Conservation (phyloP, 192 early-diverging fungal genomes). For the Haplosporangium gracile region DNA sequence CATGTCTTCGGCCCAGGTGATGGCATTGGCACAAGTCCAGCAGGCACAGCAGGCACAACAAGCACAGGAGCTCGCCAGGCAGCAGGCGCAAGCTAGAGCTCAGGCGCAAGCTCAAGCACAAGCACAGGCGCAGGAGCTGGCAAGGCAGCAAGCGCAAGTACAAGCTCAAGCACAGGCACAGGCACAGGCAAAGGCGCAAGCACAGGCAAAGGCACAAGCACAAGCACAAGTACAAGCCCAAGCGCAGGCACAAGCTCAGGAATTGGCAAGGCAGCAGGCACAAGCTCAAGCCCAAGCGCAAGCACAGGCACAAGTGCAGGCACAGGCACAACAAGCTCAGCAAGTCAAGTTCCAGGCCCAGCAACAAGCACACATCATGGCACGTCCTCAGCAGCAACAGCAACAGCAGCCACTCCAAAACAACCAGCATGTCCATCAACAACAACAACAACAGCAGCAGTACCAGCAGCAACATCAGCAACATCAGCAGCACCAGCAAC, state of each 20-base stretch:
- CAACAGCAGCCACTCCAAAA: constrained; percentile 16
- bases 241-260: constrained; percentile 56
- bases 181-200: constrained; percentile 47
- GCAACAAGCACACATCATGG: constrained; percentile 28
- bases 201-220: constrained; percentile 50
- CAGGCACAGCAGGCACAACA: constrained; percentile 27
- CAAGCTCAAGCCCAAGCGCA: constrained; percentile 43
- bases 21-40: neutral
- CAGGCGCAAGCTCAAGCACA: constrained; percentile 37
- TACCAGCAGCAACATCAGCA: constrained; percentile 23
- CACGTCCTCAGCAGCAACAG: constrained; percentile 15
- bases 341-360: constrained; percentile 10
- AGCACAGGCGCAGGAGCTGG: constrained; percentile 58
- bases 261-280: constrained; percentile 42
- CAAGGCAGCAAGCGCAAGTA: constrained; percentile 55
- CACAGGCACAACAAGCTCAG: constrained; percentile 5
- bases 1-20: constrained; percentile 50
- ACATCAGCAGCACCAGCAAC: constrained; percentile 19
- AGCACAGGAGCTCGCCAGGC: constrained; percentile 29
- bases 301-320: constrained; percentile 10
- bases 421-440: constrained; percentile 19
- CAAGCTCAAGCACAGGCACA: constrained; percentile 53
- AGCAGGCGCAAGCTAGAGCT: constrained; percentile 38
- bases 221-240: constrained; percentile 43
- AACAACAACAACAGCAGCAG: constrained; percentile 26